Evolutionary conservation across 2,329 filamentous ascomycete species (phyloP), one percentile per base, ranked within the genome.

Genomic region (Lachnellula arida): DNA sequence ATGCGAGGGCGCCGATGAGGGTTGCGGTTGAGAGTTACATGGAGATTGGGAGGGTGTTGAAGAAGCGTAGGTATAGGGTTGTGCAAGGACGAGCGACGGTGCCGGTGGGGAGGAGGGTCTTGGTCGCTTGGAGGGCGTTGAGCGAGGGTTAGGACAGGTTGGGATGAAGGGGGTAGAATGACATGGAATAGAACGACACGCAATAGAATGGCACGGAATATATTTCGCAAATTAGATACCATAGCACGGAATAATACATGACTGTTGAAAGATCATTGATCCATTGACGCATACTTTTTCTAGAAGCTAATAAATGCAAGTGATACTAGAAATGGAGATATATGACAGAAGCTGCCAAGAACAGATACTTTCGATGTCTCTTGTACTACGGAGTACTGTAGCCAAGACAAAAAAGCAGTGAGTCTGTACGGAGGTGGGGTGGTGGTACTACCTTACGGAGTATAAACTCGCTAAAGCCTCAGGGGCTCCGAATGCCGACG

Each of bases 11-110:
- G 0, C 82, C 85, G 0, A 82, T 89, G 67, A 75, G 84, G 12
- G 85, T 88, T 5, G 86, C 85, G 0, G 84, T 89, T 0, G 86
- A 89, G 69, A 88, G 85, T 60, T 89, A 90, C 65, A 87, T 90
- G 81, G 85, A 88, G 67, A 90, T 90, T 67, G 87, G 85, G 14
- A 72, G 84, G 43, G 81, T 85, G n/a, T 65, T 88, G 25, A 71
- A 51, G 23, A 62, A 64, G 49, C 57, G 74, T 19, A 72, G 74
- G 8, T 76, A 75, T 57, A 62, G 68, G 32, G 70, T 77, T 4
- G 77, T 74, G 55, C 72, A 64, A 40, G 72, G 72, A 5, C 70
- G 67, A 49, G 75, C 75, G 3, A 78, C 74, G 8, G 75, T 79
- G 15, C 74, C 76, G 2, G 74, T 72, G 54, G 57, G 67, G 46